Conservation (phyloP, 2,329 filamentous ascomycete genomes). For the Phaeosphaeriaceae sp. region DNA sequence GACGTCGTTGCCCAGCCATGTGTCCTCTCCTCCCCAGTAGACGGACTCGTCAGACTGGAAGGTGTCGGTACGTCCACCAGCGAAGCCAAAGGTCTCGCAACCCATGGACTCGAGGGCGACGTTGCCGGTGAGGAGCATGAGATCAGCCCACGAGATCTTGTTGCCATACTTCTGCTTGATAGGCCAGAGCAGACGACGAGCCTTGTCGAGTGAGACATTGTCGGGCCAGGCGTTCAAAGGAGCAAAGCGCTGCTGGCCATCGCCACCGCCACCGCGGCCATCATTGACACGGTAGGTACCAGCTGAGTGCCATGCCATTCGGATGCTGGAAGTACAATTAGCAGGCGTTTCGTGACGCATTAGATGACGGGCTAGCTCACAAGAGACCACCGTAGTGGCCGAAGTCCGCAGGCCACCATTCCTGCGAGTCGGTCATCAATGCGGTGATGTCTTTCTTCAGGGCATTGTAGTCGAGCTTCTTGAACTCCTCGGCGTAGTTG, state of each 20-base stretch:
- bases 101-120: constrained; percentile 81
- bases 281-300: constrained; percentile 80
- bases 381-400: constrained; percentile 83
- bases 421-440: constrained; percentile 79
- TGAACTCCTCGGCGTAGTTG: constrained; percentile 76
- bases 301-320: constrained; percentile 82
- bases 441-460: constrained; percentile 76
- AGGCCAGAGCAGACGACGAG: constrained; percentile 78
- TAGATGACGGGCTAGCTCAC: constrained; percentile 17
- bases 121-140: constrained; percentile 75
- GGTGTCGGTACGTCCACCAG: constrained; percentile 73
- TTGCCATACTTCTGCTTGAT: constrained; percentile 86
- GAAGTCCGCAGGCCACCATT: constrained; percentile 84
- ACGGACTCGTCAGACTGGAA: constrained; percentile 78
- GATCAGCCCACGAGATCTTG: constrained; percentile 82
- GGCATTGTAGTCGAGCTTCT: constrained; percentile 71
- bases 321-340: constrained; percentile 54
- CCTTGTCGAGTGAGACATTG: constrained; percentile 80
- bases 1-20: constrained; percentile 77
- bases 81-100: constrained; percentile 75
- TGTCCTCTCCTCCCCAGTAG: constrained; percentile 79
- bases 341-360: not conserved
- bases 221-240: constrained; percentile 85
- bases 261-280: constrained; percentile 75
- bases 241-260: constrained; percentile 80